These are phyloP conservation scores for Carallia pectinifolia DNA, from an alignment of 345 rosid genomes.

Conservation along the genomic window DNA sequence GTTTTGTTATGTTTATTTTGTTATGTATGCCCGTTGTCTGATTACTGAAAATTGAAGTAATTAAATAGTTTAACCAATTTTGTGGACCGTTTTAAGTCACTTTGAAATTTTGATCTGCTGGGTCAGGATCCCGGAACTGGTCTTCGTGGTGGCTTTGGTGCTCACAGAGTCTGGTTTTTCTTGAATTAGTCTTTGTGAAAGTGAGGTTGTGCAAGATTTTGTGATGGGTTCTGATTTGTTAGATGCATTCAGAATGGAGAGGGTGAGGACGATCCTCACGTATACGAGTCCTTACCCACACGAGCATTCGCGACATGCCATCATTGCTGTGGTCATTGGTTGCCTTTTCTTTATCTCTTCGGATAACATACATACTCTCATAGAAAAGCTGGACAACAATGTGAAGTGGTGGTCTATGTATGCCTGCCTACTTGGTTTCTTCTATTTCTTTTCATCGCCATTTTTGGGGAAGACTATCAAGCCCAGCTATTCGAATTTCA, in stretches of 20 bases:
- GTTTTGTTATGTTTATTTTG: too few relatives aligned
- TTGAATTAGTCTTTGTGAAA: not conserved
- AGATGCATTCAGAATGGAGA: slow-evolving; percentile 72
- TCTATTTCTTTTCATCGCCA: slow-evolving; percentile 98
- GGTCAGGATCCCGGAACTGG: slow-evolving; percentile 24
- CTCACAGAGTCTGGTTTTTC: slow-evolving; percentile 8
- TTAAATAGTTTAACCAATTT: not conserved
- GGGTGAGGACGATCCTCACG: slow-evolving; percentile 81
- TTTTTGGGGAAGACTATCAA: slow-evolving; percentile 91
- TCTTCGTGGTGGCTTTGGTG: slow-evolving; percentile 18
- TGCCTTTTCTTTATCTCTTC: slow-evolving; percentile 96
- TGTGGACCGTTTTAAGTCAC: not conserved
- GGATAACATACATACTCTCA: slow-evolving; percentile 91
- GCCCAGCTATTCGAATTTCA: slow-evolving; percentile 95
- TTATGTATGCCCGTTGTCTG: not conserved
- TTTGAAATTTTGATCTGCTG: not conserved
- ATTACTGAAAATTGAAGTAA: not conserved
- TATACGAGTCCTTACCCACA: slow-evolving; percentile 94
- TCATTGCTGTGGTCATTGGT: slow-evolving; percentile 89
- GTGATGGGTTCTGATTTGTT: slow-evolving; percentile 60
- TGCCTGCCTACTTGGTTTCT: slow-evolving; percentile 95
- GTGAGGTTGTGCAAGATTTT: not conserved
- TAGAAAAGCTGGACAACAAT: slow-evolving; percentile 82
- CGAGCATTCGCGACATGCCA: slow-evolving; percentile 96
- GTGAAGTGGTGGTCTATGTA: slow-evolving; percentile 99